Evolutionary conservation across 23 red algal species (phyloP).

Genomic region (Gracilaria domingensis): DNA sequence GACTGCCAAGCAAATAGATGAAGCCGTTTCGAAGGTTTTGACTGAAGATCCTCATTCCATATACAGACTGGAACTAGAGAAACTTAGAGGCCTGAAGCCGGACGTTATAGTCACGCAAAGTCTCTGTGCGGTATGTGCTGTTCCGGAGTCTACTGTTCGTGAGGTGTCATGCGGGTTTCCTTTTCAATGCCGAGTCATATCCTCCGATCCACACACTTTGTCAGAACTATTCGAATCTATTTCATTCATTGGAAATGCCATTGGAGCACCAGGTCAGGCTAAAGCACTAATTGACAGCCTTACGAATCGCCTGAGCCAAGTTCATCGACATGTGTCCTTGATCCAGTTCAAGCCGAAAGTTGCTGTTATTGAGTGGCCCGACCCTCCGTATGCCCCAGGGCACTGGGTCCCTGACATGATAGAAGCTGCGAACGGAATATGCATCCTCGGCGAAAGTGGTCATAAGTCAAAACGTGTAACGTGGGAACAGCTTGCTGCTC

Average conservation of each 20-base stretch:
- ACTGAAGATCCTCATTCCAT: constrained; percentile 59
- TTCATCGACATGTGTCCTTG: constrained; percentile 9
- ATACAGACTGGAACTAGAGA: constrained; percentile 33
- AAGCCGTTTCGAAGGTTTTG: constrained; percentile 35
- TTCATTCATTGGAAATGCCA: constrained; percentile 33
- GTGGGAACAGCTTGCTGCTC: constrained; percentile 27
- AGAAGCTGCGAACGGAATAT: constrained; percentile 51
- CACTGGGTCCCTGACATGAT: constrained; percentile 78
- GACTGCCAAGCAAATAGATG: constrained; percentile 59
- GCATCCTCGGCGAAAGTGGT: constrained; percentile 36
- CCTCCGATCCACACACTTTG: constrained; percentile 51
- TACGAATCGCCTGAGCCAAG: constrained; percentile 1
- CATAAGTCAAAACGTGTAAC: constrained; percentile 44
- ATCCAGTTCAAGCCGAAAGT: constrained; percentile 23
- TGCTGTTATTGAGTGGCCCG: constrained; percentile 64
- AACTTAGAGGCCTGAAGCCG: constrained; percentile 45
- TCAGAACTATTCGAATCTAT: constrained; percentile 53
- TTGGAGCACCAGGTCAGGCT: constrained; percentile 5
- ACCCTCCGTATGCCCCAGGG: constrained; percentile 56
- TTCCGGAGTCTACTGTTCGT: constrained; percentile 45
- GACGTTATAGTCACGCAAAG: constrained; percentile 68
- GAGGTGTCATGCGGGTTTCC: constrained; percentile 33
- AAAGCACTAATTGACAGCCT: constrained; percentile 29
- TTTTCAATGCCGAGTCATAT: constrained; percentile 31
- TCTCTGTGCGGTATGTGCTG: constrained; percentile 72